These are phyloP conservation scores for Diversispora epigaea DNA, from an alignment of 192 early-diverging fungal species.

Conservation along the genomic window DNA sequence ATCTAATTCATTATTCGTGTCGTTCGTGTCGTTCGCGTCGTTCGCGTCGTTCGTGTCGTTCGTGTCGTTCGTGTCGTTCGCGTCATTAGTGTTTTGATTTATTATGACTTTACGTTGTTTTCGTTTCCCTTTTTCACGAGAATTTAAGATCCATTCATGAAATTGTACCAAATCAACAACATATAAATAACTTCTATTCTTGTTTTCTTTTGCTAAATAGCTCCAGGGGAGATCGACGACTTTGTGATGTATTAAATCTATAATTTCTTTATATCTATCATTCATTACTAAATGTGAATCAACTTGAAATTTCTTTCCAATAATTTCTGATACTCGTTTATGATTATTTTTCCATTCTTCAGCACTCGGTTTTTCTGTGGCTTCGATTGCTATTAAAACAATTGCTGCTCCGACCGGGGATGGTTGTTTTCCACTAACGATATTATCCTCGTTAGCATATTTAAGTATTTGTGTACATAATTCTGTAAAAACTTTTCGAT, in stretches of 20 bases:
- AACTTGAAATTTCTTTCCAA: neutral
- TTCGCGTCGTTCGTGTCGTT: neutral
- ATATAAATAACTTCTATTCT: conserved; percentile 7
- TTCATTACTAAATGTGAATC: neutral
- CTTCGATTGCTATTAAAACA: conserved; percentile 15
- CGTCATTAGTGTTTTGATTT: neutral
- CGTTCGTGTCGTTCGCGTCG: too few relatives aligned
- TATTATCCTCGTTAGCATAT: neutral
- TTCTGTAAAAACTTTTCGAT: conserved; percentile 1
- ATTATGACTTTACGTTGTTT: neutral
- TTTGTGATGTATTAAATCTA: neutral
- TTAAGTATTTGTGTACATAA: neutral
- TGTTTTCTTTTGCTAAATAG: neutral
- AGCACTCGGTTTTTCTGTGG: conserved; percentile 10
- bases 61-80: neutral
- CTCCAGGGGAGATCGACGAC: conserved; percentile 2
- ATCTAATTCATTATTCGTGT: too few relatives aligned
- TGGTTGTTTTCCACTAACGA: conserved; percentile 9
- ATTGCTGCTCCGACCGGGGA: conserved; percentile 1
- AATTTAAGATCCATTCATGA: neutral
- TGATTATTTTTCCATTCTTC: conserved; percentile 9
- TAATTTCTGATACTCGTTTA: neutral
- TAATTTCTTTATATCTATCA: conserved; percentile 10
- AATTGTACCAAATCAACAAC: neutral
- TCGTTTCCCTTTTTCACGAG: neutral